A percentile compares a stretch with the other conserved stretches of the same genome.
These are phyloP conservation scores for Pseudevernia furfuracea DNA, from an alignment of 495 filamentous ascomycete species.

Conservation along the genomic window DNA sequence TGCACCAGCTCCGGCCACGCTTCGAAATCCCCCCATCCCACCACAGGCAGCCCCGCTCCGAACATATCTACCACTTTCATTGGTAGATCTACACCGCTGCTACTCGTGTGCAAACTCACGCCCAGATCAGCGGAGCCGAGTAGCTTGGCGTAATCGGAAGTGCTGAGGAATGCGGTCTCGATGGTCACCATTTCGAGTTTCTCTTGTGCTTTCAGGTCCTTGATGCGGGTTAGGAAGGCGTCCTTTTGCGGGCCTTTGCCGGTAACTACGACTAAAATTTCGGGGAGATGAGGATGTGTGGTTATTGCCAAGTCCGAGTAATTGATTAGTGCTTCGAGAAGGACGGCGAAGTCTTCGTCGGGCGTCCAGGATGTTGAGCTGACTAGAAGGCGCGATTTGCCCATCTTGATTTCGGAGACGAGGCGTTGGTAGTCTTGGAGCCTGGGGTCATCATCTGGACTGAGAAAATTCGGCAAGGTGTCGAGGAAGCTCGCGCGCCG, in stretches of 20 bases:
- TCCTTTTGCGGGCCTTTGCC: slow-evolving; percentile 82
- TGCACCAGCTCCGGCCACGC: slow-evolving; percentile 81
- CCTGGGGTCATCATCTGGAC: neutral
- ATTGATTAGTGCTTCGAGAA: slow-evolving; percentile 72
- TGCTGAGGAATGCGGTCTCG: slow-evolving; percentile 72
- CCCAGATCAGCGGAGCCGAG: slow-evolving; percentile 86
- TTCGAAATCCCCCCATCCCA: slow-evolving; percentile 72
- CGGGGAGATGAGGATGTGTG: slow-evolving; percentile 40
- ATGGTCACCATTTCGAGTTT: slow-evolving; percentile 62
- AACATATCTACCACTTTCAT: slow-evolving; percentile 99
- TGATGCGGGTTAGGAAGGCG: slow-evolving; percentile 61
- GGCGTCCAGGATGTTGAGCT: slow-evolving; percentile 95
- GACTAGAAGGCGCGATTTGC: slow-evolving; percentile 59
- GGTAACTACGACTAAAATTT: slow-evolving; percentile 80
- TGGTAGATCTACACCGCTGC: slow-evolving; percentile 88
- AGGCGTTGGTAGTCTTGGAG: slow-evolving; percentile 1
- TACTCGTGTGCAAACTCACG: slow-evolving; percentile 84
- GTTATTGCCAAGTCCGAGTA: slow-evolving; percentile 52
- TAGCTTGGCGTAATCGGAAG: slow-evolving; percentile 74
- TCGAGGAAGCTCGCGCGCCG: slow-evolving; percentile 52
- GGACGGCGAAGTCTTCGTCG: slow-evolving; percentile 86
- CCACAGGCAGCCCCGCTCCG: slow-evolving; percentile 83
- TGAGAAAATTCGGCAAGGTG: slow-evolving; percentile 34
- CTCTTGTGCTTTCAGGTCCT: slow-evolving; percentile 46
- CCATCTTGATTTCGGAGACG: slow-evolving; percentile 42